Evolutionary conservation across 2,329 filamentous ascomycete genomes (phyloP), one percentile per base, ranked within the genome.

Genomic region (Aureobasidium vineae): DNA sequence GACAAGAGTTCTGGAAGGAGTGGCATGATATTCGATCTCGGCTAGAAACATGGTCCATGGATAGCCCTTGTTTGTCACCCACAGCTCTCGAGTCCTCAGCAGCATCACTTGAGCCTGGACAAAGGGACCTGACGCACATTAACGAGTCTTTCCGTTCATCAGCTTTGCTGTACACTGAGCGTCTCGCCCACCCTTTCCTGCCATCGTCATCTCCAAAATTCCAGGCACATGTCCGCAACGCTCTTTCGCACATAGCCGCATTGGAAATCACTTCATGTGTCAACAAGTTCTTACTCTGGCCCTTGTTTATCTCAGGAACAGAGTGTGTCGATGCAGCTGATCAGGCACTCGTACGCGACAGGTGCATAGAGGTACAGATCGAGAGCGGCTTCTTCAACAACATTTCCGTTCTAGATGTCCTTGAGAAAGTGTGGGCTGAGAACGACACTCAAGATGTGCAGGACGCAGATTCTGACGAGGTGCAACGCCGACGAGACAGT

Each of bases 341-440:
- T 73, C 90, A 93, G 69, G 85, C 86, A 66, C 86, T 93, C 67
- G 89, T 97, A 63, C 87, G 92, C 63, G 84, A 86, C 70, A 89
- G 92, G 71, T 96, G 92, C 78, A 84, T 88, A 52, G 92, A 94
- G 74, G 94, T 97, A 70, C 92, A 94, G 82, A 86, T 87, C 36
- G 90, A 94, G 70, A 94, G 90, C 64, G 93, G 93, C 1, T 97
- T 97, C 79, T 91, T 92, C 82, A 97, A 97, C 79, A 97, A 97
- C 75, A 84, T 96, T 47, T 90, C 90, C 7, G 92, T 90, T 8
- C 83, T 97, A 31, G 90, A 95, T 72, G 87, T 97, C 4, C 79
- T 97, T 49, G 93, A 97, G 80, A 87, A 88, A 72, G 84, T 96
- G 19, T 97, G 94, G 93, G 82, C 74, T 67, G 75, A 76, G 66